Conservation (phyloP, 345 rosid species). For the Syzygium oleosum region DNA sequence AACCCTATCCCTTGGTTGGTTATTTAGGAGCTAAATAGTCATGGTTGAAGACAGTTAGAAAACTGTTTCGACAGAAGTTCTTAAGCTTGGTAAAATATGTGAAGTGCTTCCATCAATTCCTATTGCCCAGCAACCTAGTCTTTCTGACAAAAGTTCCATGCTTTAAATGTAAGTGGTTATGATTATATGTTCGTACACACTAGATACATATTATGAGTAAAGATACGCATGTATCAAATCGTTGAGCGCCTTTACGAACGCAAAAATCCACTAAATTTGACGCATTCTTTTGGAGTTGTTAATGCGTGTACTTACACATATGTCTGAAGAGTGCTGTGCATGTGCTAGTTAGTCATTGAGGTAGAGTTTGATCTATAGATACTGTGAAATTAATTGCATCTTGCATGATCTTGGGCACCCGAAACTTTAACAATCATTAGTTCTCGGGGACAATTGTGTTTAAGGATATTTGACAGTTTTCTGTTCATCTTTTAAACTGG, state of each 20-base stretch:
- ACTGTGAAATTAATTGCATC: not conserved
- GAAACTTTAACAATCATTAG: not conserved
- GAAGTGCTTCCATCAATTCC: not conserved
- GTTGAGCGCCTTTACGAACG: not conserved
- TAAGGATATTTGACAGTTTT: not conserved
- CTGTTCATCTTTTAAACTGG: not conserved
- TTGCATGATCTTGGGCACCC: not conserved
- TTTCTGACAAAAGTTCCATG: not conserved
- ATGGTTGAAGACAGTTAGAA: not conserved
- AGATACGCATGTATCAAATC: not conserved
- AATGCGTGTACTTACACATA: not conserved
- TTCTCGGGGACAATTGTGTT: not conserved
- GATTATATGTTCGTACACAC: not conserved
- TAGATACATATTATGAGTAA: not conserved
- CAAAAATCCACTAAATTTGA: not conserved
- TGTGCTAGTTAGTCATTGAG: not conserved
- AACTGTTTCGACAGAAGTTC: not conserved
- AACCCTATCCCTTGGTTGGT: not conserved
- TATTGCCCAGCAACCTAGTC: not conserved
- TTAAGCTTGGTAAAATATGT: not conserved
- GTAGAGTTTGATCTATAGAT: not conserved
- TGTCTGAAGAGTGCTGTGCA: not conserved
- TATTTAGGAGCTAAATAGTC: not conserved
- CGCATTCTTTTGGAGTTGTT: not conserved
- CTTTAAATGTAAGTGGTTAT: not conserved